Conservation (phyloP, 805 yeast species). For the Wickerhamomyces sydowiorum region DNA sequence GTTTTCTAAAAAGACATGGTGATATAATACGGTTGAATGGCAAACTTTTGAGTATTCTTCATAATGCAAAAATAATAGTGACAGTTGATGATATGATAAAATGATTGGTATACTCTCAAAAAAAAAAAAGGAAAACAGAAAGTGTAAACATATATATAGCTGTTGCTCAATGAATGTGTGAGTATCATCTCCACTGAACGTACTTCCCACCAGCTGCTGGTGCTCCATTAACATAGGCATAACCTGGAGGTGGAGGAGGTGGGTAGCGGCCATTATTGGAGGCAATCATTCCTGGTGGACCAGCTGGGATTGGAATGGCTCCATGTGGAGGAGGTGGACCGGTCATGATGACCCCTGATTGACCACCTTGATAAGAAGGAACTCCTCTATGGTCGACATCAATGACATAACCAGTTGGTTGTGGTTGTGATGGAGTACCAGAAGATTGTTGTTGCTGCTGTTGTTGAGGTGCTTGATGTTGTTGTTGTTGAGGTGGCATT, state of each 20-base stretch:
- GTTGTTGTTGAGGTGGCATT: constrained; percentile 8
- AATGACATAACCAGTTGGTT: constrained; percentile 1
- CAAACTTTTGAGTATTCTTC: no score
- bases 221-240: constrained; percentile 22
- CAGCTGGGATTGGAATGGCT: constrained; percentile 1
- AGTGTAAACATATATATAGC: not conserved
- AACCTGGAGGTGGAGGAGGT: constrained; percentile 28
- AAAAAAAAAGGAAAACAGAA: not conserved
- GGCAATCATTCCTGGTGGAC: not conserved
- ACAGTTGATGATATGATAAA: no score
- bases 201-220: constrained; percentile 24
- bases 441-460: constrained; percentile 2
- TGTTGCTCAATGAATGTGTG: no score
- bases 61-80: no score
- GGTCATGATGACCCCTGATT: not conserved
- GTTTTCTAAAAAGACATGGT: no score
- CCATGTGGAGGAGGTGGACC: constrained; percentile 1
- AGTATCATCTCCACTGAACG: constrained; percentile 22
- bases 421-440: constrained; percentile 4
- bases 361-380: no score
- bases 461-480: constrained; percentile 3
- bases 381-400: not conserved
- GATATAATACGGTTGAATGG: no score
- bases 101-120: no score
- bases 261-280: constrained; percentile 7